Evolutionary conservation across 2,329 filamentous ascomycete species (phyloP), one percentile per base, ranked within the genome.

Genomic region (Sporothrix humicola): DNA sequence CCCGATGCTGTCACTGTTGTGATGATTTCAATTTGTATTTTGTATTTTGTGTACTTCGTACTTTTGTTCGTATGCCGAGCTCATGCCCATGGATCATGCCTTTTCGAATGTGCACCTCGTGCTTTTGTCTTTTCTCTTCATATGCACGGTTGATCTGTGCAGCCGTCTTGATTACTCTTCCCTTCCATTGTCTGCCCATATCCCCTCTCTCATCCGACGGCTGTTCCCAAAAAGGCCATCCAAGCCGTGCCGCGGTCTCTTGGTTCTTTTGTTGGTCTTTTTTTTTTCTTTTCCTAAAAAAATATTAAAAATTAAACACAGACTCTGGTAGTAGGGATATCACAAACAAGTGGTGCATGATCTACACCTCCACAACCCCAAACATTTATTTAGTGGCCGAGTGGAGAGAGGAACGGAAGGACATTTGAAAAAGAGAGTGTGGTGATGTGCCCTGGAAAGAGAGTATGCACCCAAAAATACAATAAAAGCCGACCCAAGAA

Each of bases 341-440:
- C 50, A 69, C 66, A 65, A 65, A 72, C 69, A 50, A 71, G 46
- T 12, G 23, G 63, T 52, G 70, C 70, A 72, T 72, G 70, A 65
- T 63, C 56, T 72, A 31, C 52, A 31, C 70, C 46, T 63, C 58
- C 58, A 72, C 58, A 52, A 71, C 54, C 69, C 54, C 56, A 69
- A 69, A 20, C 69, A 63, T 54, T 59, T 65, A 72, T 54, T 59
- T 65, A 72, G 70, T 17, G 37, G 59, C 70, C 17, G 58, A 48
- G 26, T 31, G 69, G 69, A 23, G 54, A 12, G n/a, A 48, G 44
- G 42, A 58, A 23, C 44, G 50, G 31, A 26, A 26, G 37, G 26
- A 20, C 10, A 26, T n/a, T 31, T 15, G 42, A 42, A 66, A 52
- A 69, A 59, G 69, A 48, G 42, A 23, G 37, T 71, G 37, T 69